Percentiles rank a stretch among this genome's conserved stretches.
These are phyloP conservation scores for Centaurea solstitialis DNA, from an alignment of 129 eudicot genomes.

Conservation along the genomic window DNA sequence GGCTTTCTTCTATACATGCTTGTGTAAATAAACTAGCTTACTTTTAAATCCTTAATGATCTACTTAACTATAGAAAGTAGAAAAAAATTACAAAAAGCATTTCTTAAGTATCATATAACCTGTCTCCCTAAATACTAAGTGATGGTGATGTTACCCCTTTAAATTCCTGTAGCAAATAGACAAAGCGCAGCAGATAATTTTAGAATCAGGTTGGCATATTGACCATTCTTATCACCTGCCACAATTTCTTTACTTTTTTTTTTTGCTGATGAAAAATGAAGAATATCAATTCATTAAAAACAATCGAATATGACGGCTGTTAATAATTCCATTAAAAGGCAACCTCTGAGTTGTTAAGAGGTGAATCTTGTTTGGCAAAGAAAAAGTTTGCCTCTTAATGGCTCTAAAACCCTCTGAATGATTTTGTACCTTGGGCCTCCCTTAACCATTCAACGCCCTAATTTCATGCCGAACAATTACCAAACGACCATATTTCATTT, in stretches of 20 bases:
- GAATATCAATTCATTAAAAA: too few species aligned
- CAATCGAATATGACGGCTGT: too few species aligned
- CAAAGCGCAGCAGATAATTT: background rate
- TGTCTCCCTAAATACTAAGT: conserved; percentile 13
- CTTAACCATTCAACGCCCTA: too few species aligned
- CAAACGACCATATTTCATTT: too few species aligned
- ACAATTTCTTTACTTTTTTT: background rate
- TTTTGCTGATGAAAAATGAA: too few species aligned
- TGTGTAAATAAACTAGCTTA: background rate
- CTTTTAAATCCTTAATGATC: background rate
- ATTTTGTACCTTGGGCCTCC: too few species aligned
- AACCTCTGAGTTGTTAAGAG: too few species aligned
- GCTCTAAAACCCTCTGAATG: too few species aligned
- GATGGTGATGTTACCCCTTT: background rate
- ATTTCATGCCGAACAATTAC: too few species aligned
- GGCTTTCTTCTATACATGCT: background rate
- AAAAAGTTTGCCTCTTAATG: too few species aligned
- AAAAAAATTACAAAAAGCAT: background rate
- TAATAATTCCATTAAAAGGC: too few species aligned
- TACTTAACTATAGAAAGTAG: background rate
- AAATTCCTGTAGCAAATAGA: background rate
- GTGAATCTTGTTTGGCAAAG: too few species aligned
- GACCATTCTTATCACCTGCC: background rate
- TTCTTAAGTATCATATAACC: background rate
- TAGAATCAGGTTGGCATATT: background rate